Conservation (phyloP, 306 rosid genomes). For the Corylus americana region DNA sequence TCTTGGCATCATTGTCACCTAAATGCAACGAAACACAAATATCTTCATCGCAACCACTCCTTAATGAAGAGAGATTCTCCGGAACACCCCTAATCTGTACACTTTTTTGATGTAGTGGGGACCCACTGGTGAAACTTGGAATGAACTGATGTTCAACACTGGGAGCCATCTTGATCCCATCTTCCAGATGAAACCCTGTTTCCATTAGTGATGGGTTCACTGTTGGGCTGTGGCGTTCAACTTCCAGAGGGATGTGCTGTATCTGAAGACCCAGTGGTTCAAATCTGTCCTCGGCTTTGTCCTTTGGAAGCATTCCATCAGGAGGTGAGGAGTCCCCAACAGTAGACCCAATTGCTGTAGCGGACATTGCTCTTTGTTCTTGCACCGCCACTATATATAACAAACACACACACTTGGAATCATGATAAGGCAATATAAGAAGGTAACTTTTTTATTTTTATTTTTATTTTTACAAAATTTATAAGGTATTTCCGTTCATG, state of each 20-base stretch:
- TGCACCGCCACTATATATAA: conserved; percentile 79
- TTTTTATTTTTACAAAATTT: background rate
- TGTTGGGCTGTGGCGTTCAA: conserved; percentile 50
- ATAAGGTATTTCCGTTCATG: background rate
- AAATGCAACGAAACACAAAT: conserved; percentile 78
- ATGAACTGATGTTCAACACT: conserved; percentile 92
- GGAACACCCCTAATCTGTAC: conserved; percentile 42
- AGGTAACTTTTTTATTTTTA: background rate
- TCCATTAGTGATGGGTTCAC: conserved; percentile 54
- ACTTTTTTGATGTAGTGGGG: conserved; percentile 64
- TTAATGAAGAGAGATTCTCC: conserved; percentile 73
- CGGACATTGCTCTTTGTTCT: conserved; percentile 83
- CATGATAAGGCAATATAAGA: conserved; percentile 10
- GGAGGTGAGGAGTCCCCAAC: conserved; percentile 91
- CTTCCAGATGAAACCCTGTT: conserved; percentile 75
- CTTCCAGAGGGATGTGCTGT: conserved; percentile 75
- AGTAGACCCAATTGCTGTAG: conserved; percentile 79
- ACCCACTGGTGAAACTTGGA: conserved; percentile 69
- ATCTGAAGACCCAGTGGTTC: conserved; percentile 91
- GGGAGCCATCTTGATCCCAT: conserved; percentile 60
- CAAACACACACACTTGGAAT: conserved; percentile 9
- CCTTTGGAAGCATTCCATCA: conserved; percentile 59
- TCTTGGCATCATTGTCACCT: conserved; percentile 92
- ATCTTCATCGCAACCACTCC: conserved; percentile 73
- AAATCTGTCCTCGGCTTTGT: conserved; percentile 69